Percentiles rank a stretch among this genome's conserved stretches.
phyloP scores from a whole-genome alignment of 2,329 filamentous ascomycete genomes.

The Cercospora sp. region DNA sequence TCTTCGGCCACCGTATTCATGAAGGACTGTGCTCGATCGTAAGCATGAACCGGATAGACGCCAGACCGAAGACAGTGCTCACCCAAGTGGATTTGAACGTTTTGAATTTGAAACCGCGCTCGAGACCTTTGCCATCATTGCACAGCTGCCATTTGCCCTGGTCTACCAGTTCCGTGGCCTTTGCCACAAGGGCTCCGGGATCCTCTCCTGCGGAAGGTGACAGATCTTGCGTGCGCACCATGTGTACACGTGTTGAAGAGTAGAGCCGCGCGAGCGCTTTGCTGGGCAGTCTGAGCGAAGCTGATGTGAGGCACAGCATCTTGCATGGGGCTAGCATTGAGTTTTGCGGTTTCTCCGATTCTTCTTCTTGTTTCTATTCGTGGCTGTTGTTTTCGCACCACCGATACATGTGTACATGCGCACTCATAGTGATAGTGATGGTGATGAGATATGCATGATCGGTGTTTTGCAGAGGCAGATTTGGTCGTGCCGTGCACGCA shows the following conservation, averaged over 20 bases:
- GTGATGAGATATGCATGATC: background rate
- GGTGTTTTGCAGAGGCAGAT: background rate
- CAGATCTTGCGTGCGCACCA: conserved; percentile 24
- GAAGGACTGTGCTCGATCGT: conserved; percentile 58
- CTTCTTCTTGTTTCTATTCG: background rate
- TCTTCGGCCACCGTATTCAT: conserved; percentile 71
- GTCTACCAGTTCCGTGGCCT: conserved; percentile 33
- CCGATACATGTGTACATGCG: background rate
- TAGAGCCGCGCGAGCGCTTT: conserved; percentile 4
- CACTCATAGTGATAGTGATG: background rate
- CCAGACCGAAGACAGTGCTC: conserved; percentile 11
- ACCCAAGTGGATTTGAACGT: conserved; percentile 45
- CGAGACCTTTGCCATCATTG: conserved; percentile 37
- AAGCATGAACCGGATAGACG: background rate
- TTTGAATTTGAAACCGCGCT: conserved; percentile 42
- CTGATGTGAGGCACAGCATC: conserved; percentile 7
- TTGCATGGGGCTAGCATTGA: conserved; percentile 4
- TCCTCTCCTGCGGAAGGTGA: conserved; percentile 29
- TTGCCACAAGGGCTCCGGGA: conserved; percentile 18
- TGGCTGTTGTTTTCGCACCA: background rate
- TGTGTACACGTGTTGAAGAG: conserved; percentile 9
- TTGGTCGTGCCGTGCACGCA: background rate
- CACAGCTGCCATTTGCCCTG: conserved; percentile 38
- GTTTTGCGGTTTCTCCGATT: conserved; percentile 3
- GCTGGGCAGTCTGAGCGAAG: background rate